phyloP scores from a whole-genome alignment of 2,329 filamentous ascomycete genomes.

The Neofusicoccum sp. region DNA sequence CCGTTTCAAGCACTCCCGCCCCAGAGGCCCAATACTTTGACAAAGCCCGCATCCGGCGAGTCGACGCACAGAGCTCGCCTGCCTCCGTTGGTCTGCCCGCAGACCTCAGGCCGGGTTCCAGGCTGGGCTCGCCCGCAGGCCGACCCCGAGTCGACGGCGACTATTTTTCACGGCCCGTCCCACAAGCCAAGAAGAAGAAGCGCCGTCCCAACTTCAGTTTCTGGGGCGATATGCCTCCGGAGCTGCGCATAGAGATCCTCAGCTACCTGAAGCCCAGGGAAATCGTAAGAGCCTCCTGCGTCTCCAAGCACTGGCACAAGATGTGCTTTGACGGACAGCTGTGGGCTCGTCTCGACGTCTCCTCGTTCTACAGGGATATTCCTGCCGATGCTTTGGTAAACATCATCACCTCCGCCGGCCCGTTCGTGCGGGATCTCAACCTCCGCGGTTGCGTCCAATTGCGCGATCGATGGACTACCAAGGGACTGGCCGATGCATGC shows the following conservation, averaged over 20 bases:
- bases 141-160: conserved; percentile 40
- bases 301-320: conserved; percentile 74
- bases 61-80: conserved; percentile 50
- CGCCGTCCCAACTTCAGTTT: conserved; percentile 58
- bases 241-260: conserved; percentile 77
- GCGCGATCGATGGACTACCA: conserved; percentile 72
- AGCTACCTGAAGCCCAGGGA: conserved; percentile 75
- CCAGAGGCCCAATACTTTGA: conserved; percentile 50
- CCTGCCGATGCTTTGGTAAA: conserved; percentile 78
- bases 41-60: conserved; percentile 54
- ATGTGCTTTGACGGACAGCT: conserved; percentile 94
- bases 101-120: conserved; percentile 55
- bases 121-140: conserved; percentile 31
- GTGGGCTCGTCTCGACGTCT: conserved; percentile 79
- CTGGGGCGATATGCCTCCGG: conserved; percentile 78
- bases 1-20: conserved; percentile 47
- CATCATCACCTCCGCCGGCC: conserved; percentile 80
- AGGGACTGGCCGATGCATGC: conserved; percentile 79
- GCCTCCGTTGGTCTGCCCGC: conserved; percentile 63
- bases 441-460: conserved; percentile 88
- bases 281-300: conserved; percentile 72
- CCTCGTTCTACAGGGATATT: conserved; percentile 84
- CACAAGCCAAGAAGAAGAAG: conserved; percentile 31
- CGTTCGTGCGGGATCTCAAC: conserved; percentile 88
- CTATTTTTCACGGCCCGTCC: conserved; percentile 46